Percentiles rank a stretch among this genome's conserved stretches.
Evolutionary conservation across 768 basidiomycete genomes (phyloP).

Genomic region (Polyporus arcularius): DNA sequence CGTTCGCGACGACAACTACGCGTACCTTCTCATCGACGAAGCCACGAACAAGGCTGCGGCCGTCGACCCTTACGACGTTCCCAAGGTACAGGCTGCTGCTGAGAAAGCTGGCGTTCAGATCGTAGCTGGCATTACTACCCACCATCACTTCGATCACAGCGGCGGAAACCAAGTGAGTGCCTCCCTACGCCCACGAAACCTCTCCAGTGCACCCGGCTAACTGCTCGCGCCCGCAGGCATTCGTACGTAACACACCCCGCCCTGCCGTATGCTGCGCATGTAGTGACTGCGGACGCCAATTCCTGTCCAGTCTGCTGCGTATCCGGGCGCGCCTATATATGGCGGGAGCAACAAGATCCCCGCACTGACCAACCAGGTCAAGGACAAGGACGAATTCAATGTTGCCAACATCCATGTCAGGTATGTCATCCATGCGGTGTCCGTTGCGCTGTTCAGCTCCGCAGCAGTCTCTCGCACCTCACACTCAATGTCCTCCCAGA

Average conservation of each 20-base stretch:
- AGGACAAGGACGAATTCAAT: slow-evolving; percentile 78
- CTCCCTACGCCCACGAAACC: not conserved
- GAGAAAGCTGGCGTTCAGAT: slow-evolving; percentile 62
- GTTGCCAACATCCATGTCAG: slow-evolving; percentile 68
- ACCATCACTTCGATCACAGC: slow-evolving; percentile 89
- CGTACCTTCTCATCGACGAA: slow-evolving; percentile 79
- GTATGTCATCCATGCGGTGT: slow-evolving; percentile 35
- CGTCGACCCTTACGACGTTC: slow-evolving; percentile 79
- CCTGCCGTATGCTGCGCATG: not conserved
- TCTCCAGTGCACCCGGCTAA: not conserved
- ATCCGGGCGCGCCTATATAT: slow-evolving; percentile 58
- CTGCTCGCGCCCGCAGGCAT: slow-evolving; percentile 33
- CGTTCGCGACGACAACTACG: slow-evolving; percentile 82
- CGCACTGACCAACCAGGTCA: slow-evolving; percentile 71
- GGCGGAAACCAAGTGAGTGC: slow-evolving; percentile 76
- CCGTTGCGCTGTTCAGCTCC: not conserved
- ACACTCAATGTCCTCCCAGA: slow-evolving; percentile 37
- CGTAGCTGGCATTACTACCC: slow-evolving; percentile 82
- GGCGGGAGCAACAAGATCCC: slow-evolving; percentile 77
- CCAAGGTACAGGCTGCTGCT: slow-evolving; percentile 66
- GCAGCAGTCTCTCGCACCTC: not conserved
- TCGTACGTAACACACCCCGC: slow-evolving; percentile 43
- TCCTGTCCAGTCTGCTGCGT: slow-evolving; percentile 40
- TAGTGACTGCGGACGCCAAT: slow-evolving; percentile 1
- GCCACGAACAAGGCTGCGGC: slow-evolving; percentile 67